Conservation (phyloP, 2,329 filamentous ascomycete genomes). For the Pyrenophora teres region DNA sequence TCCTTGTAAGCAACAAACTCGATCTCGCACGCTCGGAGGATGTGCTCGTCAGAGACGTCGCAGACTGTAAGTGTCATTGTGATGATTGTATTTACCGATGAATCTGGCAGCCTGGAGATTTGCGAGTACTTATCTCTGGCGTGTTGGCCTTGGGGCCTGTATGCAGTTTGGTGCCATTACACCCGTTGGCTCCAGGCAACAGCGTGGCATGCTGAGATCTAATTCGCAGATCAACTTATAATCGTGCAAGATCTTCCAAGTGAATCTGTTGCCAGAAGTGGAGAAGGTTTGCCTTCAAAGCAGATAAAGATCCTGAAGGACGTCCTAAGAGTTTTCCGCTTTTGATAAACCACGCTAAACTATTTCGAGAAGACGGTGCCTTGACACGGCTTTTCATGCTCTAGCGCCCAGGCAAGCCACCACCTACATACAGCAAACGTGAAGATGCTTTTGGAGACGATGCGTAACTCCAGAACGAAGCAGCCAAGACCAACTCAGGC, state of each 20-base stretch:
- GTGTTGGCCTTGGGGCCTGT: no score
- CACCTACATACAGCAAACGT: slow-evolving; percentile 22
- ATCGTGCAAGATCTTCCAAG: no score
- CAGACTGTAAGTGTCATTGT: slow-evolving; percentile 31
- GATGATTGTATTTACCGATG: not conserved
- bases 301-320: slow-evolving; percentile 18
- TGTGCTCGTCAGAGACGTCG: slow-evolving; percentile 29
- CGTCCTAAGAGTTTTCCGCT: slow-evolving; percentile 9
- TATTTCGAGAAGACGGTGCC: not conserved
- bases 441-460: slow-evolving; percentile 5
- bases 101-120: no score
- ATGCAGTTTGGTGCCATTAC: no score
- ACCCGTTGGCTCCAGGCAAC: no score
- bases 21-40: slow-evolving; percentile 29
- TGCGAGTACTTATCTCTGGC: no score
- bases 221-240: no score
- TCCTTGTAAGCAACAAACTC: slow-evolving; percentile 28
- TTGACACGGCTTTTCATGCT: slow-evolving; percentile 2
- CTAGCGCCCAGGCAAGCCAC: slow-evolving; percentile 14
- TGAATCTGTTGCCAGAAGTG: slow-evolving; percentile 20
- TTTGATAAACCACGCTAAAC: slow-evolving; percentile 2
- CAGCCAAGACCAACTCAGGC: no score
- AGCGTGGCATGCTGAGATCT: no score
- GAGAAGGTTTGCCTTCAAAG: slow-evolving; percentile 11
- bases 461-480: not conserved